phyloP scores from a whole-genome alignment of 495 filamentous ascomycete species.

The Penicillium samsonianum region DNA sequence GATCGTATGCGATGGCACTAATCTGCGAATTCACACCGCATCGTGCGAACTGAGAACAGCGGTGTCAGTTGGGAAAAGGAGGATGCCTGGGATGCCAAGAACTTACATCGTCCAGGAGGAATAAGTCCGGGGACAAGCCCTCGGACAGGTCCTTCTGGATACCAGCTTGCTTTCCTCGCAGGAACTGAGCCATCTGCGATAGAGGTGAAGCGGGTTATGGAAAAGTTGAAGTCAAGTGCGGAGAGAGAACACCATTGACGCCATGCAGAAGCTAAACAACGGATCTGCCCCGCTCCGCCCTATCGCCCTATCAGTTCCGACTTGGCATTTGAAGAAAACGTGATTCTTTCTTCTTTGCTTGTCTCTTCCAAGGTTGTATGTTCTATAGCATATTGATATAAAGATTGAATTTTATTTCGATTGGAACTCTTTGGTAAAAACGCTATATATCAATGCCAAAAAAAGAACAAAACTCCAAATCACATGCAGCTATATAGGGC shows the following conservation, averaged over 20 bases:
- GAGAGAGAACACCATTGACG: conserved; percentile 26
- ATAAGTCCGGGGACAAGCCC: conserved; percentile 69
- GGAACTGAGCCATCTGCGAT: conserved; percentile 71
- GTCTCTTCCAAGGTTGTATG: no score
- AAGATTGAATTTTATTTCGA: background rate
- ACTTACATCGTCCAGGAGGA: conserved; percentile 76
- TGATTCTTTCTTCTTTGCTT: background rate
- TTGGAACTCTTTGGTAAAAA: background rate
- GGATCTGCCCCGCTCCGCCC: conserved; percentile 34
- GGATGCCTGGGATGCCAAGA: conserved; percentile 36
- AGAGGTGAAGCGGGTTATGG: conserved; percentile 8
- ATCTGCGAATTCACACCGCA: conserved; percentile 90
- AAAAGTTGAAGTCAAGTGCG: conserved; percentile 21
- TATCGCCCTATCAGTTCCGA: conserved; percentile 5
- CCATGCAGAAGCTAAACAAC: conserved; percentile 33
- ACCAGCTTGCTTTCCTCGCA: conserved; percentile 90
- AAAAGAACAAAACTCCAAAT: conserved; percentile 10
- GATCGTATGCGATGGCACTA: conserved; percentile 82
- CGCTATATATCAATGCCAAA: background rate
- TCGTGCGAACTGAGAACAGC: conserved; percentile 59
- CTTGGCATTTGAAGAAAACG: conserved; percentile 1
- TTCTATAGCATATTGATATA: background rate
- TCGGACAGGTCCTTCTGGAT: conserved; percentile 88
- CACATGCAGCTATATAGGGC: conserved; percentile 20
- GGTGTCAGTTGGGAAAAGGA: conserved; percentile 28